A percentile compares a stretch with the other conserved stretches of the same genome.
These are phyloP conservation scores for Tuber brumale DNA, from an alignment of 495 filamentous ascomycete species.

Conservation along the genomic window DNA sequence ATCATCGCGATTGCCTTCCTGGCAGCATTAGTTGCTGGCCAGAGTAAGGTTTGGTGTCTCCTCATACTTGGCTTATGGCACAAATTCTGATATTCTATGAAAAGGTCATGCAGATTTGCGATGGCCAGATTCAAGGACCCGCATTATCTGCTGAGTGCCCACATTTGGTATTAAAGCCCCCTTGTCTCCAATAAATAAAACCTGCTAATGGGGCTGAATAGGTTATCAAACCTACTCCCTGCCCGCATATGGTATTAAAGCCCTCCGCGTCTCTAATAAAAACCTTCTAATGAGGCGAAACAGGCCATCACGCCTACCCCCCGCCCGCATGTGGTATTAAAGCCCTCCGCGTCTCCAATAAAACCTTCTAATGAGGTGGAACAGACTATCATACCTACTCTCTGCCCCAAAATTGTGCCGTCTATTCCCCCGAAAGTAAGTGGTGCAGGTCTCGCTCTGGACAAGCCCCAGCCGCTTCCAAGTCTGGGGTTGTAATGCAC, in stretches of 20 bases:
- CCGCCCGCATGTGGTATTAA: background rate
- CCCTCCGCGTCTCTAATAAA: background rate
- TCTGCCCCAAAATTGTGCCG: too few species aligned
- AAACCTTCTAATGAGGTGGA: background rate
- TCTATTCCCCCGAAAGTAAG: background rate
- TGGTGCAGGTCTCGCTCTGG: background rate
- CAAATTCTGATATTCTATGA: background rate
- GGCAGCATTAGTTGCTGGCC: background rate
- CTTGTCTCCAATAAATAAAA: background rate
- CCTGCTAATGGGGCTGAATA: too few species aligned
- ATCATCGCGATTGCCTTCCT: background rate
- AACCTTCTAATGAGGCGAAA: too few species aligned
- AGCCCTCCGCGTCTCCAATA: background rate
- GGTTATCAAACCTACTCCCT: too few species aligned
- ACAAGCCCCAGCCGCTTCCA: background rate
- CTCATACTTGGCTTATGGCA: background rate
- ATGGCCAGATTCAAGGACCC: constrained; percentile 20
- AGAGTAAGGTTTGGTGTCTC: background rate
- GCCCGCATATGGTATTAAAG: background rate
- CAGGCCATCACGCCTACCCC: too few species aligned
- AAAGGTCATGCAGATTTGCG: constrained; percentile 13
- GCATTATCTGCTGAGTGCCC: background rate
- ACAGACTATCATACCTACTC: background rate
- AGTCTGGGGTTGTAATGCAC: background rate
- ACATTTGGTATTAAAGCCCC: background rate